Conservation (phyloP, 2,329 filamentous ascomycete species). For the Metarhizium guizhouense region DNA sequence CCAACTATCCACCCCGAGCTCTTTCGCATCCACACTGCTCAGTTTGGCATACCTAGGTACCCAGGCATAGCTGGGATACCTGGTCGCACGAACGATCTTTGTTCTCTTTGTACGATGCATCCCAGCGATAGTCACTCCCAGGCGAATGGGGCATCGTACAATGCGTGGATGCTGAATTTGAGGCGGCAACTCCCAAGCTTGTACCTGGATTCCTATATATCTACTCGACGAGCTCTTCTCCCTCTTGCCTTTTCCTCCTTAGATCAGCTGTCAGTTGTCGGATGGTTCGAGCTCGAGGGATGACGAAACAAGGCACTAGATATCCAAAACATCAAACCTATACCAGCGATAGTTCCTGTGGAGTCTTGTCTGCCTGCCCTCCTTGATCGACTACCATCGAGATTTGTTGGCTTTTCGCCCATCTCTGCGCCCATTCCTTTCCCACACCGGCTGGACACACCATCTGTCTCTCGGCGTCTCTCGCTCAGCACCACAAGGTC, state of each 20-base stretch:
- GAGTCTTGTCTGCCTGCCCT: conserved; percentile 9
- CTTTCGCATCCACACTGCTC: conserved; percentile 2
- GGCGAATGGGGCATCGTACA: not conserved
- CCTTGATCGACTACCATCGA: conserved; percentile 18
- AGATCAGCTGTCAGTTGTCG: conserved; percentile 4
- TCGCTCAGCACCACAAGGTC: conserved; percentile 18
- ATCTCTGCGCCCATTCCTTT: conserved; percentile 24
- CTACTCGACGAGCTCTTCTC: conserved; percentile 9
- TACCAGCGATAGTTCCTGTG: conserved; percentile 14
- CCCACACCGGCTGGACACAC: conserved; percentile 17
- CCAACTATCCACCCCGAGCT: conserved; percentile 2
- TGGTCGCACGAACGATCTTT: not conserved
- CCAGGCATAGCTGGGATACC: not conserved
- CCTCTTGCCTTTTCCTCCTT: conserved; percentile 3
- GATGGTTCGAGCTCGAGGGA: conserved; percentile 10
- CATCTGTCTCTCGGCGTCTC: conserved; percentile 27
- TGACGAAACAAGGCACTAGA: conserved; percentile 10
- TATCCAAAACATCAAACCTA: conserved; percentile 17
- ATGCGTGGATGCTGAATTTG: not conserved
- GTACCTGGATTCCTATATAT: conserved; percentile 5
- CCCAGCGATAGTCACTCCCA: not conserved
- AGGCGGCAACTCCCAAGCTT: not conserved
- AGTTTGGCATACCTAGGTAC: conserved; percentile 3
- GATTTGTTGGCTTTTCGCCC: conserved; percentile 14
- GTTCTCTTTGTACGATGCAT: conserved; percentile 4